phyloP scores from a whole-genome alignment of 2,329 filamentous ascomycete species.

The Stemphylium lycopersici region DNA sequence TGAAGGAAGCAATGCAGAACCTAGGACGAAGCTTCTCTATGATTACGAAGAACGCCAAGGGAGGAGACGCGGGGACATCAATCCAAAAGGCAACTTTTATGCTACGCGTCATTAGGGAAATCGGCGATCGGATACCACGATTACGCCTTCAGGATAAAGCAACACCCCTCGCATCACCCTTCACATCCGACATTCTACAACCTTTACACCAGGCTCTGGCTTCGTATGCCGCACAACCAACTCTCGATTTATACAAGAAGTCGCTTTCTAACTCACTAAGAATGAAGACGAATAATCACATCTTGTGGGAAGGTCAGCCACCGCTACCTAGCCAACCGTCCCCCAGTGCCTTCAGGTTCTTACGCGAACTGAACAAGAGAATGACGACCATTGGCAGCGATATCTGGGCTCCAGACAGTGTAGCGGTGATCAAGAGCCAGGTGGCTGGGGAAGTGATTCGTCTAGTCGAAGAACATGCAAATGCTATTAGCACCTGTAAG shows the following conservation, averaged over 20 bases:
- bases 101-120: slow-evolving; percentile 74
- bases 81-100: slow-evolving; percentile 64
- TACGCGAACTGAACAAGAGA: slow-evolving; percentile 66
- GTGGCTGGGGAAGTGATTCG: slow-evolving; percentile 59
- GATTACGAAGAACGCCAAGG: slow-evolving; percentile 55
- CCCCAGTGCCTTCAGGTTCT: slow-evolving; percentile 72
- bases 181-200: slow-evolving; percentile 62
- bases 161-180: slow-evolving; percentile 32
- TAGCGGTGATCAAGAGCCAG: slow-evolving; percentile 66
- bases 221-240: slow-evolving; percentile 56
- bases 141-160: slow-evolving; percentile 42
- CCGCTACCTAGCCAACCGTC: slow-evolving; percentile 80
- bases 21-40: slow-evolving; percentile 63
- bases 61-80: slow-evolving; percentile 35
- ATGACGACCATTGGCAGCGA: slow-evolving; percentile 78
- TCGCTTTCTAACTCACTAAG: slow-evolving; percentile 54
- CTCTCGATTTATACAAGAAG: slow-evolving; percentile 53
- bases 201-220: slow-evolving; percentile 69
- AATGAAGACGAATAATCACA: slow-evolving; percentile 64
- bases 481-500: slow-evolving; percentile 17
- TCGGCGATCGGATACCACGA: slow-evolving; percentile 62
- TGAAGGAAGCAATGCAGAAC: slow-evolving; percentile 63
- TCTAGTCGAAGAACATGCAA: slow-evolving; percentile 44
- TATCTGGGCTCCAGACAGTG: slow-evolving; percentile 77
- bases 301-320: slow-evolving; percentile 81